Base-by-base conservation (phyloP, 176 grass and related monocot genomes). In the Bothriochloa decipiens region DNA sequence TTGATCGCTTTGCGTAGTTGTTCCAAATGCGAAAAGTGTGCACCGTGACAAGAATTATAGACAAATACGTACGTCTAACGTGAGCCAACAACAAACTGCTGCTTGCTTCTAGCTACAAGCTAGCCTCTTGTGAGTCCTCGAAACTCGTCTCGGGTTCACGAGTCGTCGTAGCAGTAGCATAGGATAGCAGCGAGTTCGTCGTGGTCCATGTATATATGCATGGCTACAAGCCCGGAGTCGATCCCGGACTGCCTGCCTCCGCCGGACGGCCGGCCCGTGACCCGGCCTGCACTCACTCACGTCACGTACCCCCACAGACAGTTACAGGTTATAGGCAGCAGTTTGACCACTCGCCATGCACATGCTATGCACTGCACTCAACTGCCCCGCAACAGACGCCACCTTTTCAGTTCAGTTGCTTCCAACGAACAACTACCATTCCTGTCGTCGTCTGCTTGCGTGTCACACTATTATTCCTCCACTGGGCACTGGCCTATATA, bases 361-460 rank as follows among this genome's bases (percentile, higher is more conserved):
- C 29, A 20, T 13, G 69, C 3, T n/a, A 52, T 55, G 57, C 71
- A 6, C 3, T n/a, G 47, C 63, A 68, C 27, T n/a, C 33, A 45
- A 22, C n/a, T 77, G n/a, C 23, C 79, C 86, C 83, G 70, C 2
- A 65, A 75, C 40, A 65, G 47, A 17, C 60, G 75, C 75, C 84
- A 15, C 67, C 50, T 68, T 86, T 81, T 81, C 84, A 37, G 75
- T 89, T 86, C 84, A 37, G 75, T 89, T 86, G 37, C 89, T 78
- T 91, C 80, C 86, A 94, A 89, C 86, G 42, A 94, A 73, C 75
- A 94, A 91, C 89, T 81, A 37, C 82, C 64, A 57, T 70, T 68
- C 22, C 52, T 28, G 42, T 14, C 65, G 17, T 49, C 45, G 17
- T 49, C 45, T 29, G 5, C 69, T 17, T 55, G 3, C 35, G 42